phyloP scores from a whole-genome alignment of 495 filamentous ascomycete species.

The Hypoxylon fuscum region DNA sequence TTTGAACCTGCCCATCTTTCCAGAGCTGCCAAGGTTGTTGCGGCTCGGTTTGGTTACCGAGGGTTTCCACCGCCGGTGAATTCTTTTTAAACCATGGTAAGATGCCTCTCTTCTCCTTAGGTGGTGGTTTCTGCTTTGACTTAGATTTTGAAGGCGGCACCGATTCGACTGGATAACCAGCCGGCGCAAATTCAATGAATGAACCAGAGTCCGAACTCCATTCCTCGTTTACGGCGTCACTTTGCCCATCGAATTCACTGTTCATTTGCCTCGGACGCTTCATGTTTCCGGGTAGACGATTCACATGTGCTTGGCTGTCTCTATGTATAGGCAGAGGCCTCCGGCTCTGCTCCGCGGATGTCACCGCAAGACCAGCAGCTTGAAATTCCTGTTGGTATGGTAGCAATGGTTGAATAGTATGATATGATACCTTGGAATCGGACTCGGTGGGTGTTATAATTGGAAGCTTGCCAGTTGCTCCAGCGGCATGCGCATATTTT shows the following conservation, averaged over 20 bases:
- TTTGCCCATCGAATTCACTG: slow-evolving; percentile 20
- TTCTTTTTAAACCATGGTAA: slow-evolving; percentile 42
- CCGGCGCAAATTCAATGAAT: slow-evolving; percentile 44
- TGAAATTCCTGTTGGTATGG: slow-evolving; percentile 57
- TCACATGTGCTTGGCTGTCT: background rate
- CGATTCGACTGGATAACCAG: slow-evolving; percentile 16
- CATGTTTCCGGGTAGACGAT: slow-evolving; percentile 12
- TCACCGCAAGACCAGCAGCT: slow-evolving; percentile 59
- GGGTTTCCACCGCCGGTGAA: slow-evolving; percentile 11
- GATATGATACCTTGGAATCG: slow-evolving; percentile 47
- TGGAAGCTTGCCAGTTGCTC: slow-evolving; percentile 36
- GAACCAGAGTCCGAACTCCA: slow-evolving; percentile 35
- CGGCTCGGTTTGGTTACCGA: background rate
- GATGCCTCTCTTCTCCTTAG: slow-evolving; percentile 24
- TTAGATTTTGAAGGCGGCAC: slow-evolving; percentile 17
- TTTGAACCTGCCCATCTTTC: slow-evolving; percentile 11
- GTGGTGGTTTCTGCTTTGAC: slow-evolving; percentile 16
- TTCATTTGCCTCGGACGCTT: background rate
- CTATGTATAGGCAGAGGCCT: slow-evolving; percentile 13
- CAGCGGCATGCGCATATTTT: slow-evolving; percentile 48
- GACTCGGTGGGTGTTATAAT: slow-evolving; percentile 44
- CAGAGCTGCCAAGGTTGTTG: slow-evolving; percentile 7
- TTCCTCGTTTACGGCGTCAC: slow-evolving; percentile 6
- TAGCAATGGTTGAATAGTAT: slow-evolving; percentile 55
- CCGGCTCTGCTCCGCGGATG: slow-evolving; percentile 54